These are phyloP conservation scores for Fusarium mexicanum DNA, from an alignment of 2,329 filamentous ascomycete species.

Conservation along the genomic window DNA sequence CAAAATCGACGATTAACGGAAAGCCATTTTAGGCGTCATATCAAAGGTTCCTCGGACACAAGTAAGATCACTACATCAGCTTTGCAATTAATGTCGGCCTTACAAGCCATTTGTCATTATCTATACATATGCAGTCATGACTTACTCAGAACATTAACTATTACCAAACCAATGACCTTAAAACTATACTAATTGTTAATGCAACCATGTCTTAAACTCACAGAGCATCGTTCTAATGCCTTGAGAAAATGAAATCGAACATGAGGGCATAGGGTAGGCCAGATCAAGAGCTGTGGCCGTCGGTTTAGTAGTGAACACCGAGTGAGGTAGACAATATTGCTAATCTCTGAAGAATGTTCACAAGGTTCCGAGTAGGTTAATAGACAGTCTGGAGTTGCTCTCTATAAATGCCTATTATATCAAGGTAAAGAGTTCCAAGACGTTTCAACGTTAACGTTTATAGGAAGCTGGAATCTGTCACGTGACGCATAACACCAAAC, in stretches of 20 bases:
- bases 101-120: not conserved
- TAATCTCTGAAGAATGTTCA: not conserved
- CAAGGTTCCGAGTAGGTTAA: not conserved
- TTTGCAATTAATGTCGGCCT: too few relatives aligned
- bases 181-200: not conserved
- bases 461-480: not conserved
- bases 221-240: not conserved
- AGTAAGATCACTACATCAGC: not conserved
- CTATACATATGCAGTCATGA: too few relatives aligned
- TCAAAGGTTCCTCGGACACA: not conserved
- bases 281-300: not conserved
- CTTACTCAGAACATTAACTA: not conserved
- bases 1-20: not conserved
- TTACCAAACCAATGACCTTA: not conserved
- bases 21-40: not conserved
- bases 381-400: not conserved
- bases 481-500: slow-evolving; percentile 34
- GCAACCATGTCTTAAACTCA: not conserved
- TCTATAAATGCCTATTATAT: not conserved
- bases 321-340: not conserved
- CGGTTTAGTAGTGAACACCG: not conserved
- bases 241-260: not conserved
- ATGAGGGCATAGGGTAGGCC: not conserved
- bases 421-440: not conserved
- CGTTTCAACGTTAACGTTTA: not conserved